phyloP scores from a whole-genome alignment of 1,284 basidiomycete species.

The Trichosporon asahii region DNA sequence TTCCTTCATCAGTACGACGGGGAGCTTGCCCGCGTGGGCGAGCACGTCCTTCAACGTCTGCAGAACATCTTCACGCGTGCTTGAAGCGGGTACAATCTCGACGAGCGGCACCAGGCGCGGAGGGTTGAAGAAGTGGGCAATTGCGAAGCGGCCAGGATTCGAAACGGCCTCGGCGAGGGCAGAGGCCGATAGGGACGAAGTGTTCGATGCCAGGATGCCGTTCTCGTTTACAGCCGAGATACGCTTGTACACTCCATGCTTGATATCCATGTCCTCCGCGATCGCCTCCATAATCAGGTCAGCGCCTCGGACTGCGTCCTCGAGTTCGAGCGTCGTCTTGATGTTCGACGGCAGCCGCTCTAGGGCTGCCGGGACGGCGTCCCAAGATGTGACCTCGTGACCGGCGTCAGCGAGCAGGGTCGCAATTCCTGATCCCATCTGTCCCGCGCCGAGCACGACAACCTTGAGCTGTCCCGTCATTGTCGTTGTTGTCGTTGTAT shows the following conservation, averaged over 20 bases:
- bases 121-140: constrained; percentile 24
- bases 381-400: constrained; percentile 12
- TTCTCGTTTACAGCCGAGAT: constrained; percentile 11
- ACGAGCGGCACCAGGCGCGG: constrained; percentile 18
- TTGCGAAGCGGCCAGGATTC: constrained; percentile 14
- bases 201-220: constrained; percentile 20
- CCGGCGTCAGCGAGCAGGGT: constrained; percentile 17
- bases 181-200: constrained; percentile 14
- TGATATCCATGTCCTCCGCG: constrained; percentile 15
- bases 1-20: constrained; percentile 14
- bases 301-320: constrained; percentile 7
- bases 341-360: not conserved
- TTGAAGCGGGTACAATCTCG: constrained; percentile 11
- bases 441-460: constrained; percentile 17
- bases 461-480: constrained; percentile 5
- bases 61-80: constrained; percentile 3
- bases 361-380: not conserved
- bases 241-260: constrained; percentile 13
- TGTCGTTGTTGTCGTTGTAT: not conserved
- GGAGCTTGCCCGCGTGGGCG: constrained; percentile 14
- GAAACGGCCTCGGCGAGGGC: not conserved
- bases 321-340: constrained; percentile 7
- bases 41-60: constrained; percentile 9
- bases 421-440: constrained; percentile 17
- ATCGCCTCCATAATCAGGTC: constrained; percentile 21